Evolutionary conservation across 2,329 filamentous ascomycete species (phyloP).

Genomic region (Pseudogymnoascus sp.): DNA sequence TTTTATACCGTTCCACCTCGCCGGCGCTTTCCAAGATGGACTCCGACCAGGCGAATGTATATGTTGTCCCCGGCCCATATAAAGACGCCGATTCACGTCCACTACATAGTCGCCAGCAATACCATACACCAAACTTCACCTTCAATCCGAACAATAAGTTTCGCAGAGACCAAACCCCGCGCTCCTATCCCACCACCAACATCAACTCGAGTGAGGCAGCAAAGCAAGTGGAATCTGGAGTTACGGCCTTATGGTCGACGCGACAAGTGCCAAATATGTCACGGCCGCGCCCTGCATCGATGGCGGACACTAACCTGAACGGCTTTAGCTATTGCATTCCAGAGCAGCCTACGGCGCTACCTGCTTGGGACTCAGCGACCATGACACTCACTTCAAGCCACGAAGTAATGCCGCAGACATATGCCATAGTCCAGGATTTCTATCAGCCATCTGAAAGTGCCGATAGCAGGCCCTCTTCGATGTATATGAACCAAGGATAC

Average conservation of each 20-base stretch:
- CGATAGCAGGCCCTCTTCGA: conserved; percentile 36
- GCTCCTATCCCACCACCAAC: conserved; percentile 37
- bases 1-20: neutral
- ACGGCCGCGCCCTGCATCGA: conserved; percentile 50
- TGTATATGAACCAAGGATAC: conserved; percentile 9
- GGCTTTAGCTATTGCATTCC: conserved; percentile 53
- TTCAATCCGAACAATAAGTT: conserved; percentile 44
- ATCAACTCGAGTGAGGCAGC: conserved; percentile 48
- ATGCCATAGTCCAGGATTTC: conserved; percentile 52
- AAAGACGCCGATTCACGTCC: conserved; percentile 31
- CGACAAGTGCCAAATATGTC: conserved; percentile 42
- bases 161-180: conserved; percentile 38
- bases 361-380: conserved; percentile 51
- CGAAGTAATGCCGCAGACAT: conserved; percentile 46
- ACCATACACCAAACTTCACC: conserved; percentile 43
- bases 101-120: conserved; percentile 39
- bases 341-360: conserved; percentile 45
- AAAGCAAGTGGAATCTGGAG: conserved; percentile 41
- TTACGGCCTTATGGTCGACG: conserved; percentile 47
- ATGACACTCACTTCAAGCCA: conserved; percentile 44
- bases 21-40: conserved; percentile 39
- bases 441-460: conserved; percentile 45
- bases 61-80: conserved; percentile 29
- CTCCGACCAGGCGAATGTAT: conserved; percentile 46
- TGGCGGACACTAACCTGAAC: conserved; percentile 40